Percentiles rank a stretch among this genome's conserved stretches.
phyloP scores from a whole-genome alignment of 352 stramenopile species.

The Thraustochytrium sp. region DNA sequence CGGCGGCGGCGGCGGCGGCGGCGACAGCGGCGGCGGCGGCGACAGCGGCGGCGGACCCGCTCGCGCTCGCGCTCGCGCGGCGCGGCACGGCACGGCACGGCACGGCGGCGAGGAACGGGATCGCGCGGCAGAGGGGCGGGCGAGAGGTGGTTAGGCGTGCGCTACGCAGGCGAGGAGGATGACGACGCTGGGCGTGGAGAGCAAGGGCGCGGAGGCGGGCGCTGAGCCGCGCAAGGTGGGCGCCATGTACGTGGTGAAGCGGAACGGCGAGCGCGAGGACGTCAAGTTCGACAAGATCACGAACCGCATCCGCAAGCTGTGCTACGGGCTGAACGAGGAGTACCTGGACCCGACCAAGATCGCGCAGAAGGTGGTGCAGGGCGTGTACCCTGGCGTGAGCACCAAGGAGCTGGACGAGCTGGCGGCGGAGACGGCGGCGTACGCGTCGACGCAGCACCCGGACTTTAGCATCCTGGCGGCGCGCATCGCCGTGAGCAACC shows the following conservation, averaged over 20 bases:
- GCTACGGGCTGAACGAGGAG: conserved; percentile 85
- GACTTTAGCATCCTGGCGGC: conserved; percentile 97
- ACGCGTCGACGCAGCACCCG: conserved; percentile 92
- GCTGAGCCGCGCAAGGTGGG: too few species aligned
- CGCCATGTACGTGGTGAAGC: conserved; percentile 82
- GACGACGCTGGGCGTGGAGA: neutral
- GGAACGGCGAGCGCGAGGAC: conserved; percentile 70
- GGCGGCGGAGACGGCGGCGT: conserved; percentile 91
- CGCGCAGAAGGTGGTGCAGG: conserved; percentile 97
- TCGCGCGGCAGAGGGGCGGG: too few species aligned
- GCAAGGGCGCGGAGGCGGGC: neutral
- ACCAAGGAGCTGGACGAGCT: conserved; percentile 98
- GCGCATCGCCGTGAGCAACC: conserved; percentile 95
- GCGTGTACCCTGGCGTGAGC: conserved; percentile 95
- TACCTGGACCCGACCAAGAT: conserved; percentile 56
- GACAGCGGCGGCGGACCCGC: neutral
- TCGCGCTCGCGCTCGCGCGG: too few species aligned
- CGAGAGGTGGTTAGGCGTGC: too few species aligned
- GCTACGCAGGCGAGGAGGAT: neutral
- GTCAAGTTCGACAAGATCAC: conserved; percentile 88
- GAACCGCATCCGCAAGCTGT: conserved; percentile 92
- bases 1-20: neutral
- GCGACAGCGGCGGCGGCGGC: neutral
- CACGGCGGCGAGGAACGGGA: too few species aligned
- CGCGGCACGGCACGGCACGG: too few species aligned